phyloP scores from a whole-genome alignment of 2,329 filamentous ascomycete species.

The Geosmithia flava region DNA sequence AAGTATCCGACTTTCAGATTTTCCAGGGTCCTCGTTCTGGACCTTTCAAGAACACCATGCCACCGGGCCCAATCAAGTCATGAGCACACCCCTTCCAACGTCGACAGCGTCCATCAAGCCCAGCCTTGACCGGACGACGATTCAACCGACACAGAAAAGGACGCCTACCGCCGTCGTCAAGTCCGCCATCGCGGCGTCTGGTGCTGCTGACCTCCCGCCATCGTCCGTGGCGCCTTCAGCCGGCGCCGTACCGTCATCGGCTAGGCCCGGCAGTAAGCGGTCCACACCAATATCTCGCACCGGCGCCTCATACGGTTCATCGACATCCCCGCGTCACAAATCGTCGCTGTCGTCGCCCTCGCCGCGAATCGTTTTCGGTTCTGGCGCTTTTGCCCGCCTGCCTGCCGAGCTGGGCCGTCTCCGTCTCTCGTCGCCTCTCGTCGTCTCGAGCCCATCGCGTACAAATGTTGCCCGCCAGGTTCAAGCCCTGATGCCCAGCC shows the following conservation, averaged over 20 bases:
- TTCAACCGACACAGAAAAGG: slow-evolving; percentile 1
- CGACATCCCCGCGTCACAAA: background rate
- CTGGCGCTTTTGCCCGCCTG: slow-evolving; percentile 16
- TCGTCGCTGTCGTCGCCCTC: slow-evolving; percentile 4
- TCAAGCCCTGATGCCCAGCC: slow-evolving; percentile 18
- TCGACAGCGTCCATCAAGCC: background rate
- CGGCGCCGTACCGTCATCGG: background rate
- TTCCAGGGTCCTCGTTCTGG: background rate
- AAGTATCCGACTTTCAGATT: background rate
- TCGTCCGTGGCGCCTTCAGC: background rate
- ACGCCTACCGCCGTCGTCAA: background rate
- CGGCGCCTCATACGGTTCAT: background rate
- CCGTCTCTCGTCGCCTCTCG: slow-evolving; percentile 18
- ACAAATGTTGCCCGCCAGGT: slow-evolving; percentile 18
- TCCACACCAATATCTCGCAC: background rate
- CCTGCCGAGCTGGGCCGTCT: slow-evolving; percentile 19
- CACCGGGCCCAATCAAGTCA: background rate
- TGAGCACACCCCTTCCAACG: background rate
- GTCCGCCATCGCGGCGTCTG: background rate
- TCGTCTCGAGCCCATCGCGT: slow-evolving; percentile 24
- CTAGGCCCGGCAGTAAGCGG: background rate
- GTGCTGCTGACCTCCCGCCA: background rate
- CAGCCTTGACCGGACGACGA: background rate
- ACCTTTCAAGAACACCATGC: background rate
- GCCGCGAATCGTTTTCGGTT: slow-evolving; percentile 21